These are phyloP conservation scores for Ogataea kodamae DNA, from an alignment of 805 yeast species.

Conservation along the genomic window DNA sequence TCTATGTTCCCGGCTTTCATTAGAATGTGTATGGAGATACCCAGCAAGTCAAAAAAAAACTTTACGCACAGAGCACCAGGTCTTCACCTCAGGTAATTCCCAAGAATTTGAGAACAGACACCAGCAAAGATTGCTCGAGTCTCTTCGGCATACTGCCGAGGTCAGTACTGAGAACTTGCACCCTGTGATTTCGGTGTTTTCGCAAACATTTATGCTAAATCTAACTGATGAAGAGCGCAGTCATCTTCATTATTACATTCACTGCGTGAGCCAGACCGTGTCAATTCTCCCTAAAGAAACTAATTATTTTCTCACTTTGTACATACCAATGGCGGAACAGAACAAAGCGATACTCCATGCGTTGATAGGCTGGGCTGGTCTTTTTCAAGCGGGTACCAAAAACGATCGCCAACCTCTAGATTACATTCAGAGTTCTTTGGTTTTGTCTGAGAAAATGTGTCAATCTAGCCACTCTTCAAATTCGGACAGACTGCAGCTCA, in stretches of 20 bases:
- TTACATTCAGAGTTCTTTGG: slow-evolving; percentile 7
- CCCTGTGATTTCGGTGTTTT: slow-evolving; percentile 3
- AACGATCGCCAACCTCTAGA: slow-evolving; percentile 1
- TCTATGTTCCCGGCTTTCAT: slow-evolving; percentile 33
- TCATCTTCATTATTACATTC: slow-evolving; percentile 45
- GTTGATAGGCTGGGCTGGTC: slow-evolving; percentile 53
- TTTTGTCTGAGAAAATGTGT: slow-evolving; percentile 10
- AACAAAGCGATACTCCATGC: slow-evolving; percentile 46
- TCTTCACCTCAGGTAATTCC: neutral
- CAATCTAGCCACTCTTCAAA: slow-evolving; percentile 4
- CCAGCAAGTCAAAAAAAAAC: slow-evolving; percentile 10
- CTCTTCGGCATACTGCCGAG: neutral
- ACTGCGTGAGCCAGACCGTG: slow-evolving; percentile 43
- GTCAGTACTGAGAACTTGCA: neutral
- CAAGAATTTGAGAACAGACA: neutral
- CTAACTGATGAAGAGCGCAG: slow-evolving; percentile 14
- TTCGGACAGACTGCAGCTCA: slow-evolving; percentile 16
- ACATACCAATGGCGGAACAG: slow-evolving; percentile 50
- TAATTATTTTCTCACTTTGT: slow-evolving; percentile 49
- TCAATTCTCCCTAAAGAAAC: slow-evolving; percentile 46
- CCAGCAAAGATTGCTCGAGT: neutral
- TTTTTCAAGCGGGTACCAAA: slow-evolving; percentile 18
- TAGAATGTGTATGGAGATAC: slow-evolving; percentile 27
- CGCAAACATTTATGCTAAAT: slow-evolving; percentile 13
- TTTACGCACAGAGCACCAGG: slow-evolving; percentile 1